phyloP scores from a whole-genome alignment of 495 filamentous ascomycete species.

The Sabuloglossum arenarium region DNA sequence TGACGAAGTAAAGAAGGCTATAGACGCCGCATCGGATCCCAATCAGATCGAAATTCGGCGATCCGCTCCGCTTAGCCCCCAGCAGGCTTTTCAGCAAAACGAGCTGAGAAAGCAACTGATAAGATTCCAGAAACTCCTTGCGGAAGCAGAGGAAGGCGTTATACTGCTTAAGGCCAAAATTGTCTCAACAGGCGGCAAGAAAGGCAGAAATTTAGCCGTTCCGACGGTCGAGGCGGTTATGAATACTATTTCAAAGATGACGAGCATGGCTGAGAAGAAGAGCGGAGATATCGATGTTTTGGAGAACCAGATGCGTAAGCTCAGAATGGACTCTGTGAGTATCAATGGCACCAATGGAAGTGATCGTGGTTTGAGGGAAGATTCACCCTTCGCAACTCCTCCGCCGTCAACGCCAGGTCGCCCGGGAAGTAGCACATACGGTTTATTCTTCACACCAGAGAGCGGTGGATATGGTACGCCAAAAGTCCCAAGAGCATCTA shows the following conservation, averaged over 20 bases:
- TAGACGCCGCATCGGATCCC: slow-evolving; percentile 40
- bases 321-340: slow-evolving; percentile 32
- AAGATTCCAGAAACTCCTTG: slow-evolving; percentile 47
- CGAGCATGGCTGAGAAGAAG: slow-evolving; percentile 69
- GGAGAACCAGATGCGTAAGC: slow-evolving; percentile 58
- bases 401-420: slow-evolving; percentile 2
- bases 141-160: slow-evolving; percentile 61
- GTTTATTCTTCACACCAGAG: slow-evolving; percentile 1
- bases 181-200: slow-evolving; percentile 26
- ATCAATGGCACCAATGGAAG: slow-evolving; percentile 19
- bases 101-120: slow-evolving; percentile 55
- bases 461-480: not conserved
- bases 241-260: slow-evolving; percentile 82
- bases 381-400: slow-evolving; percentile 44
- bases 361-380: slow-evolving; percentile 18
- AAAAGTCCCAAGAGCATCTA: not conserved
- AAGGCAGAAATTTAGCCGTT: slow-evolving; percentile 15
- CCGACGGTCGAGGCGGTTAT: slow-evolving; percentile 85
- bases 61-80: slow-evolving; percentile 54
- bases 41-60: slow-evolving; percentile 34
- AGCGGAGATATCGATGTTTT: slow-evolving; percentile 77
- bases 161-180: slow-evolving; percentile 64
- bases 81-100: slow-evolving; percentile 61
- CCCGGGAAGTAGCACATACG: not conserved
- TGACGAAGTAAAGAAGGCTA: slow-evolving; percentile 48